Conservation (phyloP, 306 rosid species). For the Fagus sylvatica region DNA sequence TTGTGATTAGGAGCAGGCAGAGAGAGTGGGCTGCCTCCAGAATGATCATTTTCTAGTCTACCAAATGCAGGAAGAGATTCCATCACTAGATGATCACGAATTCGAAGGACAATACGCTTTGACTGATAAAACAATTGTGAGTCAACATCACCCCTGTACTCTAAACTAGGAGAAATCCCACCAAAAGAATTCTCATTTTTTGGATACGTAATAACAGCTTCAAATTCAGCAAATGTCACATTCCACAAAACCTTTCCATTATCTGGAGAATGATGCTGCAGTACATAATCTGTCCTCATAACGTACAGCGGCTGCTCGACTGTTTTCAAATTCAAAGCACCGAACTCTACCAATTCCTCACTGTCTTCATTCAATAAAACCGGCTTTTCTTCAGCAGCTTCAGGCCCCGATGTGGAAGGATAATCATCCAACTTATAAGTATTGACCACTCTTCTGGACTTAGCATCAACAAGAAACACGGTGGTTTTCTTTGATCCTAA, state of each 20-base stretch:
- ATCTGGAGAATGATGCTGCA: constrained; percentile 45
- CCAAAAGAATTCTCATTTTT: constrained; percentile 27
- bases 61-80: constrained; percentile 19
- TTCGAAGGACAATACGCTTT: constrained; percentile 16
- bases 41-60: constrained; percentile 6
- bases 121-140: constrained; percentile 7
- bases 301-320: constrained; percentile 48
- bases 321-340: constrained; percentile 28
- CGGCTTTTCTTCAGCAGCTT: constrained; percentile 24
- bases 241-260: constrained; percentile 61
- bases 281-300: constrained; percentile 64
- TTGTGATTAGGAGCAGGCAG: constrained; percentile 10
- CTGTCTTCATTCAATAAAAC: constrained; percentile 8
- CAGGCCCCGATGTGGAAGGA: constrained; percentile 28
- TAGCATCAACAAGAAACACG: constrained; percentile 61
- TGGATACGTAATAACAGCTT: constrained; percentile 54
- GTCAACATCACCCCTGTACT: neutral
- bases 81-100: constrained; percentile 23
- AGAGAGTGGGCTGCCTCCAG: constrained; percentile 14
- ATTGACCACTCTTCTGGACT: constrained; percentile 51
- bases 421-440: constrained; percentile 27
- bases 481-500: constrained; percentile 64
- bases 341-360: constrained; percentile 37
- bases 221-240: constrained; percentile 60
- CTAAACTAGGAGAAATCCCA: constrained; percentile 28